Evolutionary conservation across 495 filamentous ascomycete species (phyloP).

Genomic region (Aspergillus egyptiacus): DNA sequence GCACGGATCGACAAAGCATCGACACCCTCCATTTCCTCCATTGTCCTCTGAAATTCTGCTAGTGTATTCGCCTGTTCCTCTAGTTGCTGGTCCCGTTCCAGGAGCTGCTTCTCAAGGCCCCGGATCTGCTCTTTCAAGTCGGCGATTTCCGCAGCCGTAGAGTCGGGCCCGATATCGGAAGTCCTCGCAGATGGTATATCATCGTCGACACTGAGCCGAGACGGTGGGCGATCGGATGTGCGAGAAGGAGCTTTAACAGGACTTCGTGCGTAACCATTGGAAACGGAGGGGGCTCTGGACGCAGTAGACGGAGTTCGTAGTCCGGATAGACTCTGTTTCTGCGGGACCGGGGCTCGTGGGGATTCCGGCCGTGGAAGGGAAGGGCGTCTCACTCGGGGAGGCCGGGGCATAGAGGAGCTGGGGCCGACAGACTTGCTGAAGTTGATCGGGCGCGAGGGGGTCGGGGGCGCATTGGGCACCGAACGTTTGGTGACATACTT

Average conservation of each 20-base stretch:
- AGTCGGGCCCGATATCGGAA: conserved; percentile 37
- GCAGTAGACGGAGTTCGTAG: conserved; percentile 39
- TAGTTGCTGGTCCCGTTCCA: conserved; percentile 80
- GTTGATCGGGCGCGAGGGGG: conserved; percentile 53
- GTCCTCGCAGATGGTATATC: conserved; percentile 30
- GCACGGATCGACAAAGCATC: conserved; percentile 73
- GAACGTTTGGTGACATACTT: conserved; percentile 57
- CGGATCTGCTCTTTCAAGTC: conserved; percentile 58
- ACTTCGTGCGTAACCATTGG: conserved; percentile 34
- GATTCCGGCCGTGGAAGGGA: conserved; percentile 85
- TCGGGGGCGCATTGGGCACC: conserved; percentile 55
- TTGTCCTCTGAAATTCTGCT: conserved; percentile 50
- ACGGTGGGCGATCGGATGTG: conserved; percentile 38
- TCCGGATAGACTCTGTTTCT: conserved; percentile 56
- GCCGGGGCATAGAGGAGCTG: conserved; percentile 58
- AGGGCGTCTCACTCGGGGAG: conserved; percentile 51
- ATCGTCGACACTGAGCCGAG: conserved; percentile 38
- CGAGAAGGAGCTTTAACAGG: conserved; percentile 42
- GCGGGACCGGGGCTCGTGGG: conserved; percentile 47
- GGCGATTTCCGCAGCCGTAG: conserved; percentile 47
- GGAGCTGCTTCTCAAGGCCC: conserved; percentile 57
- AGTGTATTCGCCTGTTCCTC: conserved; percentile 77
- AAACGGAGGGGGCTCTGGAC: conserved; percentile 24
- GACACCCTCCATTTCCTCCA: conserved; percentile 65
- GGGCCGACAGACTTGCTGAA: conserved; percentile 86